phyloP scores from a whole-genome alignment of 2,329 filamentous ascomycete genomes.

The Fusarium goolgardi region DNA sequence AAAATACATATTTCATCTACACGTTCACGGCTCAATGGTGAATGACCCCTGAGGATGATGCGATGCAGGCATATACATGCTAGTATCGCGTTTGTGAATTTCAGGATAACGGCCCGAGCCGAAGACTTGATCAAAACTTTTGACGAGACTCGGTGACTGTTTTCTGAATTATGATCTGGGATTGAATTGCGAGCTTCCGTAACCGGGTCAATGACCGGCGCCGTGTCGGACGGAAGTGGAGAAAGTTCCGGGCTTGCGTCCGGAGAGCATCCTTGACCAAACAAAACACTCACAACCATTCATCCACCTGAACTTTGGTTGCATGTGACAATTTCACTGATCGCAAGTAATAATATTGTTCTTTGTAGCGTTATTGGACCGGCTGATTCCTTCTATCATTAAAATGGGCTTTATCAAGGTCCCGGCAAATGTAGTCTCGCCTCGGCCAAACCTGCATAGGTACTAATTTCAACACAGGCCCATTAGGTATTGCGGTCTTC shows the following conservation, averaged over 20 bases:
- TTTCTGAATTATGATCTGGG: conserved; percentile 13
- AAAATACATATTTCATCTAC: conserved; percentile 16
- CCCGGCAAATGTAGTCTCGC: too few species aligned
- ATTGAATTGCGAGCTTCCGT: conserved; percentile 25
- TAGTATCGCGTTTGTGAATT: conserved; percentile 11
- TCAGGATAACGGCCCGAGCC: conserved; percentile 37
- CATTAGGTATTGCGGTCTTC: too few species aligned
- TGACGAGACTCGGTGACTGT: conserved; percentile 19
- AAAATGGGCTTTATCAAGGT: too few species aligned
- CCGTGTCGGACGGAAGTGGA: conserved; percentile 27
- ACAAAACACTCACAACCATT: background rate
- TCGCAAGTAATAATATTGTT: background rate
- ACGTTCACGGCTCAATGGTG: conserved; percentile 37
- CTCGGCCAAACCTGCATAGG: too few species aligned
- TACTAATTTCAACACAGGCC: too few species aligned
- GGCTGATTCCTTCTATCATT: background rate
- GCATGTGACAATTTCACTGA: background rate
- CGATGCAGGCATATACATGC: conserved; percentile 9
- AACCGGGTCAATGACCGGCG: conserved; percentile 34
- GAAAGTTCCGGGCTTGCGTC: conserved; percentile 2
- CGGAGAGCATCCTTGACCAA: background rate
- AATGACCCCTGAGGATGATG: conserved; percentile 6
- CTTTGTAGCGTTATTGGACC: background rate
- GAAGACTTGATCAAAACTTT: conserved; percentile 1
- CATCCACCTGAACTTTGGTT: background rate